Percentiles rank a stretch among this genome's conserved stretches.
phyloP scores from a whole-genome alignment of 495 filamentous ascomycete genomes.

The Rhizodiscina lignyota region DNA sequence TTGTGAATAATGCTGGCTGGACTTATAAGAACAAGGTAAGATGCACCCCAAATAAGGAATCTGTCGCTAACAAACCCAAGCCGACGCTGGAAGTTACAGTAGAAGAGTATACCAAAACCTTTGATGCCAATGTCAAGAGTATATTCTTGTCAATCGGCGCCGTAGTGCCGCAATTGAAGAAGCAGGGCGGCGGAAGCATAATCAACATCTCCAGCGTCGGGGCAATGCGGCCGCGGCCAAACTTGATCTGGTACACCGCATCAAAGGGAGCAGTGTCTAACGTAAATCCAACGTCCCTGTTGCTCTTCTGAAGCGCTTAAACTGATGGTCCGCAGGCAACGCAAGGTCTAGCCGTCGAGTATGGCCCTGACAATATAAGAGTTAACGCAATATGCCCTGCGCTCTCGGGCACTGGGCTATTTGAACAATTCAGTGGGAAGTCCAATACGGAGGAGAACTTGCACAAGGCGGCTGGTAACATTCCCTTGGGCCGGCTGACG shows the following conservation, averaged over 20 bases:
- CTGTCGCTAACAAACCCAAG: no score
- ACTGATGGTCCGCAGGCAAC: constrained; percentile 26
- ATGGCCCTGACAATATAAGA: constrained; percentile 45
- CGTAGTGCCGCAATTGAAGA: constrained; percentile 35
- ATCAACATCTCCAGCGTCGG: constrained; percentile 54
- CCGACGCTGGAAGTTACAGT: constrained; percentile 46
- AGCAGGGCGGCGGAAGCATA: constrained; percentile 40
- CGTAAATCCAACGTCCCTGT: constrained; percentile 19
- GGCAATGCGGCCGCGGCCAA: constrained; percentile 43
- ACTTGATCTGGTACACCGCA: constrained; percentile 55
- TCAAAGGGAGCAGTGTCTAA: constrained; percentile 50
- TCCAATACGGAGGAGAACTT: constrained; percentile 52
- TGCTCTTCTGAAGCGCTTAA: neutral
- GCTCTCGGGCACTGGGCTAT: constrained; percentile 45
- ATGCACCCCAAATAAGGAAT: no score
- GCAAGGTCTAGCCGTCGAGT: constrained; percentile 52
- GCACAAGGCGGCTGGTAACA: constrained; percentile 45
- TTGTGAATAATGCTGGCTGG: constrained; percentile 50
- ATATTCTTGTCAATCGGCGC: constrained; percentile 38
- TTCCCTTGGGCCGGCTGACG: constrained; percentile 38
- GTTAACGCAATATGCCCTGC: constrained; percentile 48
- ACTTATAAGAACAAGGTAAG: constrained; percentile 47
- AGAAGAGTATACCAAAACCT: constrained; percentile 46
- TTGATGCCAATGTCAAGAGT: constrained; percentile 50
- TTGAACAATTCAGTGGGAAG: constrained; percentile 47